These are phyloP conservation scores for Saccharum officinarum DNA, from an alignment of 176 grass and related monocot genomes.

Conservation along the genomic window DNA sequence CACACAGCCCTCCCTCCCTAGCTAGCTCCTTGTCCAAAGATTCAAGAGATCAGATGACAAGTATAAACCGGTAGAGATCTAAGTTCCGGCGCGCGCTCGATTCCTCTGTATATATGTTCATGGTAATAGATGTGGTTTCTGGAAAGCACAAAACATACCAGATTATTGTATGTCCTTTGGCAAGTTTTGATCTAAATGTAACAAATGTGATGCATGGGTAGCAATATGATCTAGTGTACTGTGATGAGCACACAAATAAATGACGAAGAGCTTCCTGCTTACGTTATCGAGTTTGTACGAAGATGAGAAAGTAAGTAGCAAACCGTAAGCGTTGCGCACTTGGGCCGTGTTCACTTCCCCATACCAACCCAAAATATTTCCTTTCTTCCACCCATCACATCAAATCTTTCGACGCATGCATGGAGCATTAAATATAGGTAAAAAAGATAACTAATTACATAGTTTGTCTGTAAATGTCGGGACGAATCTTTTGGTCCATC, in stretches of 20 bases:
- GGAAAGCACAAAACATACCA: not conserved
- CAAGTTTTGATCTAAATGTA: constrained; percentile 2
- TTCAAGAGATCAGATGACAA: constrained; percentile 29
- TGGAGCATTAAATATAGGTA: too few relatives aligned
- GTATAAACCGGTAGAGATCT: constrained; percentile 37
- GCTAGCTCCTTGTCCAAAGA: constrained; percentile 42
- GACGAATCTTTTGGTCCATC: too few relatives aligned
- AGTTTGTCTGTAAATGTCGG: too few relatives aligned
- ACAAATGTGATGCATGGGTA: not conserved
- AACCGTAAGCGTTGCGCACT: not conserved
- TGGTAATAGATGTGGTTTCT: not conserved
- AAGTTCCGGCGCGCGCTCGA: not conserved
- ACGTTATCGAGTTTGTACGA: not conserved
- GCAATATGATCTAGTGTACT: not conserved
- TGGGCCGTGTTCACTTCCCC: too few relatives aligned
- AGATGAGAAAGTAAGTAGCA: not conserved
- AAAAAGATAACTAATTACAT: too few relatives aligned
- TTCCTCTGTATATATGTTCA: constrained; percentile 25
- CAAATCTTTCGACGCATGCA: too few relatives aligned
- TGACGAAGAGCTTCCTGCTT: not conserved
- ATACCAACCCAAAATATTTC: too few relatives aligned
- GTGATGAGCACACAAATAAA: too few relatives aligned
- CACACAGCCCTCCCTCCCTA: constrained; percentile 18
- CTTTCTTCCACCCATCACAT: too few relatives aligned
- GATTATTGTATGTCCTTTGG: not conserved